A percentile compares a stretch with the other conserved stretches of the same genome.
Evolutionary conservation across 768 basidiomycete species (phyloP).

Genomic region (Pisolithus albus): DNA sequence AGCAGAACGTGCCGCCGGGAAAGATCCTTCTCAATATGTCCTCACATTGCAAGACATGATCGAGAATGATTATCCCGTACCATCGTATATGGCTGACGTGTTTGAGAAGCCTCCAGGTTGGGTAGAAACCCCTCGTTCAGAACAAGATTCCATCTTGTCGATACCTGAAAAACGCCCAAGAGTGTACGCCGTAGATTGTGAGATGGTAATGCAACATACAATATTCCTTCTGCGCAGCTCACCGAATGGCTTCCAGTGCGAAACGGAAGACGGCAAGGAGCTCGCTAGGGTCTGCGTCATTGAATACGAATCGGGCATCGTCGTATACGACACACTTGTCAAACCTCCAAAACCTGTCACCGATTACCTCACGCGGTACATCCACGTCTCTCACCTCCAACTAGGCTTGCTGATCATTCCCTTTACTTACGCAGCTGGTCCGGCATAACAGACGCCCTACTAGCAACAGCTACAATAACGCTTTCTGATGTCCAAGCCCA

Average conservation of each 20-base stretch:
- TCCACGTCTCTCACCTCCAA: not conserved
- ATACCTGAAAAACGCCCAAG: conserved; percentile 32
- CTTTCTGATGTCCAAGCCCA: conserved; percentile 71
- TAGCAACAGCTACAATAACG: conserved; percentile 68
- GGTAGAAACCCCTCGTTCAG: conserved; percentile 69
- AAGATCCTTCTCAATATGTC: conserved; percentile 63
- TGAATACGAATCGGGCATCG: conserved; percentile 62
- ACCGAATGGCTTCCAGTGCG: conserved; percentile 46
- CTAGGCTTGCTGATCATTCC: not conserved
- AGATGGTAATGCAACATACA: conserved; percentile 64
- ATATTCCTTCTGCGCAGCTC: not conserved
- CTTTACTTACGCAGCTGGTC: conserved; percentile 58
- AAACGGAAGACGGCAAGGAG: conserved; percentile 86
- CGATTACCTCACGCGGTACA: conserved; percentile 89
- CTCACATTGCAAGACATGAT: conserved; percentile 82
- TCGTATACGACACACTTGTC: conserved; percentile 85
- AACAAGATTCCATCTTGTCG: conserved; percentile 25
- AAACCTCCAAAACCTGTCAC: conserved; percentile 77
- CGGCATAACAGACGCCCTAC: conserved; percentile 76
- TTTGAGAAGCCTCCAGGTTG: conserved; percentile 63
- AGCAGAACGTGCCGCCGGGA: conserved; percentile 58
- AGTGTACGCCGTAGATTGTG: conserved; percentile 89
- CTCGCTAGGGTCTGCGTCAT: conserved; percentile 81
- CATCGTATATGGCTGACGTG: conserved; percentile 74
- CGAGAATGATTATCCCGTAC: conserved; percentile 89